Percentiles rank a stretch among this genome's conserved stretches.
Conservation (phyloP, 2,329 filamentous ascomycete species). For the Phyllosticta citrichinensis region DNA sequence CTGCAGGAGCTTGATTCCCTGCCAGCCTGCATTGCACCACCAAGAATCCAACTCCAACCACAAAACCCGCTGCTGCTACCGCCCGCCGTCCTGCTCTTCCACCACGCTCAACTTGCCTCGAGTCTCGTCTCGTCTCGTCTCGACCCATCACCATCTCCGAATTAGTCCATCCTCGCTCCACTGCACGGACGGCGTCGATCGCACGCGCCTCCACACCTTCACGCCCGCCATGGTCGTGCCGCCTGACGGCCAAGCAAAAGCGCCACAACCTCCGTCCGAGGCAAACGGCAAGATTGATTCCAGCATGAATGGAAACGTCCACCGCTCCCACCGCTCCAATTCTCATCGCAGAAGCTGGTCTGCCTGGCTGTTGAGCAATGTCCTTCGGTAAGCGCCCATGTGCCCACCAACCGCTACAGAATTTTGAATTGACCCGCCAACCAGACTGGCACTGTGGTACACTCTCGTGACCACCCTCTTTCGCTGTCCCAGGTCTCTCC, state of each 20-base stretch:
- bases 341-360: conserved; percentile 17
- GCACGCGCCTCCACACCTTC: conserved; percentile 11
- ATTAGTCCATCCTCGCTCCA: not conserved
- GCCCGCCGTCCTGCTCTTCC: not conserved
- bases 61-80: not conserved
- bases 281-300: conserved; percentile 14
- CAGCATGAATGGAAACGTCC: conserved; percentile 15
- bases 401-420: not conserved
- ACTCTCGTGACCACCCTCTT: conserved; percentile 70
- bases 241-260: conserved; percentile 28
- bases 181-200: conserved; percentile 10
- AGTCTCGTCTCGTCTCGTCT: not conserved
- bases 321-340: conserved; percentile 13
- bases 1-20: conserved; percentile 8
- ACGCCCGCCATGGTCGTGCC: conserved; percentile 26
- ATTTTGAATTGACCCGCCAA: conserved; percentile 3
- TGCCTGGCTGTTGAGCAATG: conserved; percentile 22
- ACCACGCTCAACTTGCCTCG: not conserved
- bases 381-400: conserved; percentile 19
- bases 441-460: conserved; percentile 76
- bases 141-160: not conserved
- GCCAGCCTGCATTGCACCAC: not conserved
- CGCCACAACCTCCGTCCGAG: conserved; percentile 21
- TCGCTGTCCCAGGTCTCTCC: conserved; percentile 63
- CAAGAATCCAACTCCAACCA: not conserved